Percentiles rank a stretch among this genome's conserved stretches.
Conservation (phyloP, 2,329 filamentous ascomycete species). For the Ceratocystis cacaofunesta region DNA sequence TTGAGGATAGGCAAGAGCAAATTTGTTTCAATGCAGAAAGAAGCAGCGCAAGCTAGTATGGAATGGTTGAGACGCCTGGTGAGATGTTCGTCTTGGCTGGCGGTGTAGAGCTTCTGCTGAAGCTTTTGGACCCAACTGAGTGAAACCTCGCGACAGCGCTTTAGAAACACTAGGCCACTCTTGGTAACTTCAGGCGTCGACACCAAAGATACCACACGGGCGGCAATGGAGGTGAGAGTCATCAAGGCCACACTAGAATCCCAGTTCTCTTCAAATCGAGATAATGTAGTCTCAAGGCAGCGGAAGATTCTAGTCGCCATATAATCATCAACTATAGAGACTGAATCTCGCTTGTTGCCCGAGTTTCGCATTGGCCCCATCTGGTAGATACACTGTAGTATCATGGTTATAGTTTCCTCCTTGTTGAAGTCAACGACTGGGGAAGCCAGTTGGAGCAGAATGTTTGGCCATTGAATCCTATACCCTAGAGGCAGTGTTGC, state of each 20-base stretch:
- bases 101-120: constrained; percentile 20
- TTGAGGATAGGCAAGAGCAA: not conserved
- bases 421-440: constrained; percentile 37
- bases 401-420: constrained; percentile 30
- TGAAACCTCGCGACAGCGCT: constrained; percentile 23
- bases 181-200: constrained; percentile 20
- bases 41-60: constrained; percentile 17
- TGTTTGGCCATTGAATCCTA: constrained; percentile 40
- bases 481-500: constrained; percentile 33
- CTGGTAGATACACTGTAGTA: constrained; percentile 37
- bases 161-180: constrained; percentile 24
- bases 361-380: constrained; percentile 25
- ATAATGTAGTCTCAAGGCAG: constrained; percentile 21
- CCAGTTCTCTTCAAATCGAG: constrained; percentile 35
- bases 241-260: constrained; percentile 30
- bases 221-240: constrained; percentile 27
- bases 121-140: constrained; percentile 29
- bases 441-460: constrained; percentile 34
- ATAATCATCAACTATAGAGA: not conserved
- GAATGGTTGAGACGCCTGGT: constrained; percentile 26
- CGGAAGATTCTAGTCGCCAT: constrained; percentile 26
- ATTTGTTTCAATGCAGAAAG: not conserved
- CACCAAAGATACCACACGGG: constrained; percentile 28
- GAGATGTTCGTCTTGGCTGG: constrained; percentile 23
- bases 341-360: not conserved